These are phyloP conservation scores for Trametes versicolor DNA, from an alignment of 1,284 basidiomycete species.

Conservation along the genomic window DNA sequence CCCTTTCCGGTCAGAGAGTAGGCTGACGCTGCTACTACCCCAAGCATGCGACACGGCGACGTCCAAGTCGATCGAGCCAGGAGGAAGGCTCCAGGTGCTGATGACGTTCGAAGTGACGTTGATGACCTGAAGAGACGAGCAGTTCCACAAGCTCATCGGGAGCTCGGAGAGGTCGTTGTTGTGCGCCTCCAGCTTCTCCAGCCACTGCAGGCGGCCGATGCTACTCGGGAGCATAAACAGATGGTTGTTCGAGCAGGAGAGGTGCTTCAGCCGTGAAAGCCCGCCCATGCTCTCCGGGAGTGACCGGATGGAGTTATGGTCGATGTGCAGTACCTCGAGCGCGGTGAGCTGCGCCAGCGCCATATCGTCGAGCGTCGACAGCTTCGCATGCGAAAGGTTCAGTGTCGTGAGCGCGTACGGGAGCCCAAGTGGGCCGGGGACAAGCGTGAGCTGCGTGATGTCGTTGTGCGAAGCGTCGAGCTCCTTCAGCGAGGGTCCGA, in stretches of 20 bases:
- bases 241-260: conserved; percentile 93
- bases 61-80: conserved; percentile 31
- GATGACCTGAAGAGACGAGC: conserved; percentile 76
- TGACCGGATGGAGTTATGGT: conserved; percentile 89
- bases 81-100: conserved; percentile 75
- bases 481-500: conserved; percentile 68
- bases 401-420: conserved; percentile 82
- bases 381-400: conserved; percentile 92
- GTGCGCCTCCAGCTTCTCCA: conserved; percentile 88
- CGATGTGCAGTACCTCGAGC: conserved; percentile 78
- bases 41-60: conserved; percentile 17
- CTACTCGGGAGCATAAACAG: conserved; percentile 82
- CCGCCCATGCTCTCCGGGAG: conserved; percentile 87
- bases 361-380: conserved; percentile 84
- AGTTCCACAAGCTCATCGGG: conserved; percentile 87
- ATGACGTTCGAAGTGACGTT: conserved; percentile 94
- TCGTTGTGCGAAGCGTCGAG: conserved; percentile 85
- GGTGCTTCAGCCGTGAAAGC: conserved; percentile 73
- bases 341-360: conserved; percentile 79
- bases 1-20: conserved; percentile 52
- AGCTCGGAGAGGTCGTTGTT: conserved; percentile 91
- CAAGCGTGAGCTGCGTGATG: conserved; percentile 82
- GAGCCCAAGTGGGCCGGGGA: conserved; percentile 63
- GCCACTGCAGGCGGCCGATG: conserved; percentile 81
- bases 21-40: conserved; percentile 26